A percentile compares a stretch with the other conserved stretches of the same genome.
phyloP scores from a whole-genome alignment of 1,139 yeast genomes.

The Pneumocystis oryctolagi region DNA sequence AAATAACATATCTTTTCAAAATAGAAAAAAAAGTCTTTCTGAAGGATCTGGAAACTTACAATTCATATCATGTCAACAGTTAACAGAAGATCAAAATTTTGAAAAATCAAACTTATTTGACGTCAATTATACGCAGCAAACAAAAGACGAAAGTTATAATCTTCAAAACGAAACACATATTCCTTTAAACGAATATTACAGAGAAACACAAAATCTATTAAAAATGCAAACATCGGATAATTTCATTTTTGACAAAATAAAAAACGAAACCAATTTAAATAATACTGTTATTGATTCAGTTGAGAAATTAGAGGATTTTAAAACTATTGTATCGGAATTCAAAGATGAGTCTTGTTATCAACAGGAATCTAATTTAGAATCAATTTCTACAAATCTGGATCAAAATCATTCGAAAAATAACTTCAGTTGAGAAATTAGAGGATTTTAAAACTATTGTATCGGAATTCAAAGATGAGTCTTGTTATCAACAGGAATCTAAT shows the following conservation, averaged over 20 bases:
- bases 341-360: not conserved
- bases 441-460: not conserved
- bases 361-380: not conserved
- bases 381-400: too few species aligned
- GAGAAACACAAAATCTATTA: not conserved
- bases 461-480: not conserved
- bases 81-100: not conserved
- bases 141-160: not conserved
- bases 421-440: not conserved
- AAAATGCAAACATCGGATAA: not conserved
- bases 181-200: not conserved
- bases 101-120: not conserved
- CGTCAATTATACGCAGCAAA: not conserved
- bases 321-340: not conserved
- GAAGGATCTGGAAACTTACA: not conserved
- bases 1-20: not conserved
- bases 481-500: not conserved
- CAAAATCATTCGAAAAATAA: too few species aligned
- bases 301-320: not conserved
- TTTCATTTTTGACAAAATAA: not conserved
- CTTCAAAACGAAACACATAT: not conserved
- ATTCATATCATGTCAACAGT: not conserved
- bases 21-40: not conserved
- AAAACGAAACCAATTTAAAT: not conserved
- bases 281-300: not conserved